A percentile compares a stretch with the other conserved stretches of the same genome.
These are phyloP conservation scores for Orbilia blumenaviensis DNA, from an alignment of 2,329 filamentous ascomycete genomes.

Conservation along the genomic window DNA sequence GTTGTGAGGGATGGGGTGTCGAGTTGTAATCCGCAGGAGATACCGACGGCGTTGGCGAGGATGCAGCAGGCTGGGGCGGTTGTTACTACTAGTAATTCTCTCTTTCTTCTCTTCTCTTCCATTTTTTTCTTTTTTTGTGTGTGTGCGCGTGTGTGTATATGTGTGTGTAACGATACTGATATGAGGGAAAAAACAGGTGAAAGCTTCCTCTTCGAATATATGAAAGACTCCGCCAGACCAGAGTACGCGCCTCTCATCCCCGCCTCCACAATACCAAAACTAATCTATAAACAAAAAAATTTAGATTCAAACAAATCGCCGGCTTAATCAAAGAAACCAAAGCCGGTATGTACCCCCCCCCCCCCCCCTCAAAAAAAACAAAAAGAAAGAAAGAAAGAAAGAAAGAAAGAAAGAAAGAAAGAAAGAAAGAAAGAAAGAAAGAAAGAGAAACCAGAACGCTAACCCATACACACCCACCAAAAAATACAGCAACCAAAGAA, in stretches of 20 bases:
- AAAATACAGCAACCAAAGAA: constrained; percentile 28
- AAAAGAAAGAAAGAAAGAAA: neutral
- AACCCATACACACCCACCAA: neutral
- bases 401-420: neutral
- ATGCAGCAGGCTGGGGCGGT: constrained; percentile 78
- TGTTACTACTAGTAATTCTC: constrained; percentile 88
- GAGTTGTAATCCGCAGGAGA: constrained; percentile 83
- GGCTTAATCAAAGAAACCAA: constrained; percentile 33
- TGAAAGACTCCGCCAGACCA: constrained; percentile 66
- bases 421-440: neutral
- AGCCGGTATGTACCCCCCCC: neutral
- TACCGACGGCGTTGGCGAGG: constrained; percentile 78
- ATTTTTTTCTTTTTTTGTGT: neutral
- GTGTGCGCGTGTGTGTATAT: too few relatives aligned
- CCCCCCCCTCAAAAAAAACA: neutral
- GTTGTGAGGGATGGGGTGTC: constrained; percentile 89
- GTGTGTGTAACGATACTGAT: too few relatives aligned
- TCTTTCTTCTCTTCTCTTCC: constrained; percentile 63
- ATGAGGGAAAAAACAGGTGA: constrained; percentile 5
- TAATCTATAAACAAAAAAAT: neutral
- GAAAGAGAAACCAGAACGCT: too few relatives aligned
- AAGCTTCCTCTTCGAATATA: constrained; percentile 44
- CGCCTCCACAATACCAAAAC: neutral
- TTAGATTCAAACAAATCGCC: constrained; percentile 42
- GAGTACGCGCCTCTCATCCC: constrained; percentile 53